A percentile compares a stretch with the other conserved stretches of the same genome.
Evolutionary conservation across 176 grass and related monocot genomes (phyloP).

Genomic region (Pontederia paniculata): DNA sequence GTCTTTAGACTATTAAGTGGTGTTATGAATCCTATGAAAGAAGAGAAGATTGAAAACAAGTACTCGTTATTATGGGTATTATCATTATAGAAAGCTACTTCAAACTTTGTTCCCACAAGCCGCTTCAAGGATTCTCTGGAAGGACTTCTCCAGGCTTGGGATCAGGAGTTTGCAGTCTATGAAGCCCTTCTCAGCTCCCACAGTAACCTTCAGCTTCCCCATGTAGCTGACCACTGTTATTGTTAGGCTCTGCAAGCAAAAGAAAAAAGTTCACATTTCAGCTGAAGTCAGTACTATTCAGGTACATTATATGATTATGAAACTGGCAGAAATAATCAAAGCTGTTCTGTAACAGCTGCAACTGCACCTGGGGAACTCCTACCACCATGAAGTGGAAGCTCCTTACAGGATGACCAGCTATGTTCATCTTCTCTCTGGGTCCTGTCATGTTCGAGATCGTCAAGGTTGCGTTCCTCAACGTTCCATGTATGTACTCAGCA

Average conservation of each 20-base stretch:
- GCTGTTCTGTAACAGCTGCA: too few relatives aligned
- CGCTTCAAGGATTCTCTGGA: constrained; percentile 25
- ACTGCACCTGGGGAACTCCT: constrained; percentile 14
- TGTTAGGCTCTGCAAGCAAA: constrained; percentile 16
- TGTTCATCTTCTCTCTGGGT: constrained; percentile 30
- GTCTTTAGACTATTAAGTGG: too few relatives aligned
- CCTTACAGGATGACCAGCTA: constrained; percentile 28
- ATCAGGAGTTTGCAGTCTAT: constrained; percentile 23
- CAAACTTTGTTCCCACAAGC: constrained; percentile 2
- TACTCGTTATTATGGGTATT: too few relatives aligned
- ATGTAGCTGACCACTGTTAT: constrained; percentile 34
- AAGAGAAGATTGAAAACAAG: too few relatives aligned
- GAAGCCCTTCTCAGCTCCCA: constrained; percentile 31
- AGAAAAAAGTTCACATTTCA: too few relatives aligned
- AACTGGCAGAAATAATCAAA: too few relatives aligned
- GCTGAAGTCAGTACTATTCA: too few relatives aligned
- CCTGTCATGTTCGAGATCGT: constrained; percentile 26
- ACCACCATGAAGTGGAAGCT: constrained; percentile 33
- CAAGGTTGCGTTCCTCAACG: constrained; percentile 29
- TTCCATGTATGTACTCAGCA: constrained; percentile 28
- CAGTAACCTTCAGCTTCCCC: constrained; percentile 27
- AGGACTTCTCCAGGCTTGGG: constrained; percentile 23
- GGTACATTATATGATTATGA: too few relatives aligned
- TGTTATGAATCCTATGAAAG: too few relatives aligned
- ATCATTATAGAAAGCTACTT: too few relatives aligned